Evolutionary conservation across 768 basidiomycete species (phyloP).

Genomic region (Mycena rebaudengoi): DNA sequence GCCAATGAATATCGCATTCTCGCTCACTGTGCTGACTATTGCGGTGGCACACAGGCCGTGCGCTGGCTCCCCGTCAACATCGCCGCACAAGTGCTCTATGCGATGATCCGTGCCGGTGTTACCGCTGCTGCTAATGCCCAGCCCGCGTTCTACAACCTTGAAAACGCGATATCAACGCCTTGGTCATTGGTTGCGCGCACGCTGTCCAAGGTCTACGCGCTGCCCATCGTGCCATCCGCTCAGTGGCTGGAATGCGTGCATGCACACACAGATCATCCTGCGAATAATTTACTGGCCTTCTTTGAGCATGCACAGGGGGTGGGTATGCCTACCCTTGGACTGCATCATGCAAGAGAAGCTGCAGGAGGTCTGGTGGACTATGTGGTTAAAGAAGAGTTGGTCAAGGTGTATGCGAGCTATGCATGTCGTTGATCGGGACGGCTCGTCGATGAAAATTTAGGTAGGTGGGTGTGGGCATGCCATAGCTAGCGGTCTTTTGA

Average conservation of each 20-base stretch:
- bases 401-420: not conserved
- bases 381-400: conserved; percentile 1
- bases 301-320: conserved; percentile 2
- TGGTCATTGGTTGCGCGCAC: not conserved
- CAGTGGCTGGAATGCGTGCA: conserved; percentile 3
- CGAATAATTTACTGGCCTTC: conserved; percentile 10
- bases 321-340: not conserved
- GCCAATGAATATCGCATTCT: not conserved
- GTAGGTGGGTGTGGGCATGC: no score
- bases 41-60: no score
- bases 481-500: no score
- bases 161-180: not conserved
- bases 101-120: not conserved
- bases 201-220: not conserved
- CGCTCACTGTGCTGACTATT: not conserved
- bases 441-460: no score
- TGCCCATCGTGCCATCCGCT: conserved; percentile 3
- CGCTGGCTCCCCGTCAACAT: conserved; percentile 22
- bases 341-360: not conserved
- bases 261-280: not conserved
- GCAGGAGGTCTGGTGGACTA: conserved; percentile 6
- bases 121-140: not conserved
- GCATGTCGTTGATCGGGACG: conserved; percentile 3
- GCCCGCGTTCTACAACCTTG: conserved; percentile 11
- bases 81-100: conserved; percentile 13